Evolutionary conservation across 345 rosid species (phyloP).

Genomic region (Laguncularia racemosa): DNA sequence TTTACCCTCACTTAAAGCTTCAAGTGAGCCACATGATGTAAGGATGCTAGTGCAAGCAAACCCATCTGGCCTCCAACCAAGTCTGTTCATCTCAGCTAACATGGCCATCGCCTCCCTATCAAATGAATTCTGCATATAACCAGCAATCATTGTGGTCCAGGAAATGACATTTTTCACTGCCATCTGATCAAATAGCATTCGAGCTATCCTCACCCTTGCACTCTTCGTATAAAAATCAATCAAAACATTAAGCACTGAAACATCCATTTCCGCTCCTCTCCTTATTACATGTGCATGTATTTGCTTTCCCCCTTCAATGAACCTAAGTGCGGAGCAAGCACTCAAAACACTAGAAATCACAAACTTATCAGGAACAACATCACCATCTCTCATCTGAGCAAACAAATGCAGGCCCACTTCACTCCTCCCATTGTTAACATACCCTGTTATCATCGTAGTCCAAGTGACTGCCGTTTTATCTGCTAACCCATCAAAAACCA

Average conservation of each 20-base stretch:
- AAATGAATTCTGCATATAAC: constrained; percentile 56
- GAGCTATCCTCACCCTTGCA: constrained; percentile 37
- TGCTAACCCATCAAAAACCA: constrained; percentile 46
- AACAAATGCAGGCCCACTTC: constrained; percentile 42
- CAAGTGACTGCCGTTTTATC: constrained; percentile 53
- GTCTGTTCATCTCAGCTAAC: constrained; percentile 37
- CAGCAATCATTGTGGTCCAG: constrained; percentile 67
- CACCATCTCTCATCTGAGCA: constrained; percentile 26
- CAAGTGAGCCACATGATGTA: constrained; percentile 60
- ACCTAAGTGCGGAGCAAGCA: constrained; percentile 46
- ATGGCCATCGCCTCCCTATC: constrained; percentile 48
- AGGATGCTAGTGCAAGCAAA: constrained; percentile 67
- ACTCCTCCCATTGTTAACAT: constrained; percentile 49
- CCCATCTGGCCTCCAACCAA: constrained; percentile 45
- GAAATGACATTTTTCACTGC: constrained; percentile 44
- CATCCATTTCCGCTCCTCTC: constrained; percentile 49
- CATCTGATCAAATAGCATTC: constrained; percentile 45
- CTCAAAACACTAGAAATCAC: constrained; percentile 53
- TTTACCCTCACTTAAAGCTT: constrained; percentile 42
- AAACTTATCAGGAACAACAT: constrained; percentile 39
- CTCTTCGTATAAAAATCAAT: constrained; percentile 60
- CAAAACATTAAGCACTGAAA: constrained; percentile 49
- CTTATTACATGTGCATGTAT: constrained; percentile 62
- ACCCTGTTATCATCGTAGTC: constrained; percentile 62
- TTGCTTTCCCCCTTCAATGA: constrained; percentile 58